Conservation (phyloP, 495 filamentous ascomycete species). For the Trichoderma gamsii region DNA sequence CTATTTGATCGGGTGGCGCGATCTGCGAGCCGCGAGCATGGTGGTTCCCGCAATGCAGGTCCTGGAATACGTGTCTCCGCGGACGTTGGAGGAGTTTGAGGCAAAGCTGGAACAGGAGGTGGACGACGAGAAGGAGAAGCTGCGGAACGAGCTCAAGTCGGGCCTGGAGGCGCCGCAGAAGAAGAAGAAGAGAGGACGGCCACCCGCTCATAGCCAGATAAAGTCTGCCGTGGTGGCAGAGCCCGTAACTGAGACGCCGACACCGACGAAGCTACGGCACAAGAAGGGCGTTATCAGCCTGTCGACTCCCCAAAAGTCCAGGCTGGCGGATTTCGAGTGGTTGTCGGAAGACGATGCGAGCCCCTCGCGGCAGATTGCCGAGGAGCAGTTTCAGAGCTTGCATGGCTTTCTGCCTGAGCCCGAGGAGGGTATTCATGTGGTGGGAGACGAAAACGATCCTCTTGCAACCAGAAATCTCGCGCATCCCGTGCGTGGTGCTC, state of each 20-base stretch:
- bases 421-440: not conserved
- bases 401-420: not conserved
- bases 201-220: slow-evolving; percentile 14
- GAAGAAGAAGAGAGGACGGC: slow-evolving; percentile 11
- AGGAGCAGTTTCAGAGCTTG: slow-evolving; percentile 11
- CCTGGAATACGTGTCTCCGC: slow-evolving; percentile 41
- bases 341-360: slow-evolving; percentile 7
- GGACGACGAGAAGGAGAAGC: slow-evolving; percentile 24
- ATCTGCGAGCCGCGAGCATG: slow-evolving; percentile 35
- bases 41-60: slow-evolving; percentile 33
- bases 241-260: slow-evolving; percentile 14
- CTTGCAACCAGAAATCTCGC: not conserved
- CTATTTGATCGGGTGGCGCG: slow-evolving; percentile 41
- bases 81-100: slow-evolving; percentile 41
- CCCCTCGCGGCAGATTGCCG: not conserved
- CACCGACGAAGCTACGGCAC: slow-evolving; percentile 23
- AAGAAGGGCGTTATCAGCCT: slow-evolving; percentile 28
- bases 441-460: not conserved
- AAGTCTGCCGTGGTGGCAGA: slow-evolving; percentile 11
- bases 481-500: not conserved
- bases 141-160: slow-evolving; percentile 18
- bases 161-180: not conserved
- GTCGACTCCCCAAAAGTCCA: slow-evolving; percentile 28
- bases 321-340: slow-evolving; percentile 9
- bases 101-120: slow-evolving; percentile 27